Percentiles rank a stretch among this genome's conserved stretches.
These are phyloP conservation scores for Berberis vulgaris DNA, from an alignment of 164 flowering plant species.

Conservation along the genomic window DNA sequence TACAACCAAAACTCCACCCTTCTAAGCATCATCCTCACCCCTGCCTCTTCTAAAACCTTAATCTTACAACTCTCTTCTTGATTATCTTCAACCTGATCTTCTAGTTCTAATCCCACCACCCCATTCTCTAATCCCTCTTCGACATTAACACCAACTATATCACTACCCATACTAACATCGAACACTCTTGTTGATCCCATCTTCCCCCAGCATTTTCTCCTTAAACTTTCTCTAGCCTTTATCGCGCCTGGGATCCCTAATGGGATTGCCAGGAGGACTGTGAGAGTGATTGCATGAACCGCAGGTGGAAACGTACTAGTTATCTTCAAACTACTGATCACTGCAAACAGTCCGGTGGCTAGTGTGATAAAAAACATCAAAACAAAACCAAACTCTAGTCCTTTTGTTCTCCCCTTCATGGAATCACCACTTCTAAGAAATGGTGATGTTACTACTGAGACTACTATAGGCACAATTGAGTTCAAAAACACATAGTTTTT, in stretches of 20 bases:
- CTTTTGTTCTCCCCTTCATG: slow-evolving; percentile 2
- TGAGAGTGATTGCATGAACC: slow-evolving; percentile 20
- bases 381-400: slow-evolving; percentile 27
- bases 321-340: slow-evolving; percentile 31
- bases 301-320: slow-evolving; percentile 8
- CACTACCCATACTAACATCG: slow-evolving; percentile 5
- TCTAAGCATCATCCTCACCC: slow-evolving; percentile 43
- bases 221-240: slow-evolving; percentile 10
- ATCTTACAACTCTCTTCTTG: background rate
- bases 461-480: slow-evolving; percentile 43
- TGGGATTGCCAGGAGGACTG: slow-evolving; percentile 28
- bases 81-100: background rate
- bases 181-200: slow-evolving; percentile 24
- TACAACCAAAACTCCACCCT: slow-evolving; percentile 92
- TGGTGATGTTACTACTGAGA: slow-evolving; percentile 35
- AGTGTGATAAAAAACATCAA: slow-evolving; percentile 42
- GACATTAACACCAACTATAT: too few relatives aligned
- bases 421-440: slow-evolving; percentile 15
- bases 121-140: background rate
- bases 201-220: slow-evolving; percentile 7
- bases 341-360: slow-evolving; percentile 51
- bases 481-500: slow-evolving; percentile 53
- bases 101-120: slow-evolving; percentile 3
- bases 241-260: slow-evolving; percentile 31
- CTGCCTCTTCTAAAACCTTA: slow-evolving; percentile 45